These are phyloP conservation scores for Candida tetrigidarum DNA, from an alignment of 1,139 yeast species.

Conservation along the genomic window DNA sequence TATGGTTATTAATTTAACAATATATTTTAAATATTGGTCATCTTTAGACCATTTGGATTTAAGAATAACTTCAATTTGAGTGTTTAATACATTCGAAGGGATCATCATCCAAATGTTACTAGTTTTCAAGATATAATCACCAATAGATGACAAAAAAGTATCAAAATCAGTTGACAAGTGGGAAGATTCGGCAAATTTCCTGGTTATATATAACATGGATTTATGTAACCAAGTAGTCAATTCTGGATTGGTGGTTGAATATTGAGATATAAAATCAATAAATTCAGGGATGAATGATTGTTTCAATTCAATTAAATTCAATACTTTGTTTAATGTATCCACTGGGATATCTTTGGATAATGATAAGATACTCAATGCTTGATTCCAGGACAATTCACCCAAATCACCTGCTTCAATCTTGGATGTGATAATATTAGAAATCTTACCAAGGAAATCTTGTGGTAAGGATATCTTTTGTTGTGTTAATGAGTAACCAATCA, in stretches of 20 bases:
- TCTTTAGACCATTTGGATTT: slow-evolving; percentile 48
- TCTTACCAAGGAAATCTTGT: slow-evolving; percentile 7
- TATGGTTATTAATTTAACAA: slow-evolving; percentile 36
- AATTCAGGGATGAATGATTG: slow-evolving; percentile 29
- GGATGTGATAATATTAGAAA: slow-evolving; percentile 10
- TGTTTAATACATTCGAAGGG: slow-evolving; percentile 54
- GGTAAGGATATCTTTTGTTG: slow-evolving; percentile 11
- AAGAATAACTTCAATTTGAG: slow-evolving; percentile 71
- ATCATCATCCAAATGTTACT: slow-evolving; percentile 46
- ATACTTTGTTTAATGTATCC: background rate
- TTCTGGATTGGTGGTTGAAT: slow-evolving; percentile 6
- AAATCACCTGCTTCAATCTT: slow-evolving; percentile 15
- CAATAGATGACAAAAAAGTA: slow-evolving; percentile 26
- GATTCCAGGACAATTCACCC: slow-evolving; percentile 18
- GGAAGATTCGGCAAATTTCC: slow-evolving; percentile 58
- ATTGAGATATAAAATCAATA: slow-evolving; percentile 23
- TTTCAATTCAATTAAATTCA: slow-evolving; percentile 22
- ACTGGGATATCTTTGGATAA: slow-evolving; percentile 1
- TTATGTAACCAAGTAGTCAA: slow-evolving; percentile 47
- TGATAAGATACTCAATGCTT: slow-evolving; percentile 15
- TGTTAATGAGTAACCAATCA: slow-evolving; percentile 26
- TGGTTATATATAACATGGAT: slow-evolving; percentile 62
- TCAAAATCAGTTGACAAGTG: slow-evolving; percentile 36
- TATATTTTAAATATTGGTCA: slow-evolving; percentile 45
- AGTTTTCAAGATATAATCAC: slow-evolving; percentile 20